These are phyloP conservation scores for Rhodotorula toruloides DNA, from an alignment of 768 basidiomycete genomes.

Conservation along the genomic window DNA sequence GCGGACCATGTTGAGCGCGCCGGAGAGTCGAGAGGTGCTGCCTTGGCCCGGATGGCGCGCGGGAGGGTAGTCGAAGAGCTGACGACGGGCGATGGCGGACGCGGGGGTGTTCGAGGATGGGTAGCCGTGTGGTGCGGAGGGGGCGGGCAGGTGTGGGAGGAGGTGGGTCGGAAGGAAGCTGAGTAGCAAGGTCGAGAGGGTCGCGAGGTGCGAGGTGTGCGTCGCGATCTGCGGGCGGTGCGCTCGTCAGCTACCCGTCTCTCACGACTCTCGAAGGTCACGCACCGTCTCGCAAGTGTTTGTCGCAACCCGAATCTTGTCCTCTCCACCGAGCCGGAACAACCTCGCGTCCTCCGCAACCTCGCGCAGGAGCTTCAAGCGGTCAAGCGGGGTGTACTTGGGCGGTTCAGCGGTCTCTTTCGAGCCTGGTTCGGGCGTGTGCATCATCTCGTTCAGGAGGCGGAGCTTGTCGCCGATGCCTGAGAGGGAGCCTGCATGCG, in stretches of 20 bases:
- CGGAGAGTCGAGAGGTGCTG: constrained; percentile 6
- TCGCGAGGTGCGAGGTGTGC: constrained; percentile 32
- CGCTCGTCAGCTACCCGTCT: no score
- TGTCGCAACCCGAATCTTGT: constrained; percentile 44
- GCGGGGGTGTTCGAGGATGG: constrained; percentile 16
- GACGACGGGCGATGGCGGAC: constrained; percentile 17
- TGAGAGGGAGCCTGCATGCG: constrained; percentile 68
- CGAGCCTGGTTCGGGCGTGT: constrained; percentile 2
- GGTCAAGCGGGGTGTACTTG: constrained; percentile 51
- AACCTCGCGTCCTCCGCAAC: constrained; percentile 80
- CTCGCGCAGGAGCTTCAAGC: constrained; percentile 79
- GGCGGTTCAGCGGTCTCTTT: constrained; percentile 50
- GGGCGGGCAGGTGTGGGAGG: constrained; percentile 31
- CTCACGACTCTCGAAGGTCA: background rate
- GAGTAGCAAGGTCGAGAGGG: constrained; percentile 34
- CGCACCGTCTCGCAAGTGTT: constrained; percentile 43
- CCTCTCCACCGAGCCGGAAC: constrained; percentile 43
- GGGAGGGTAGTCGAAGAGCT: constrained; percentile 29
- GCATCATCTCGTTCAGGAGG: constrained; percentile 65
- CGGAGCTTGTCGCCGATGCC: constrained; percentile 75
- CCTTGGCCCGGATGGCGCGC: constrained; percentile 22
- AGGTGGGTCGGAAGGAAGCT: constrained; percentile 39
- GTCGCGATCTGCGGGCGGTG: constrained; percentile 29
- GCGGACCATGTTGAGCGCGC: constrained; percentile 23
- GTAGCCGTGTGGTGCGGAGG: constrained; percentile 32